Evolutionary conservation across 495 filamentous ascomycete genomes (phyloP).

Genomic region (Ramalina intermedia): DNA sequence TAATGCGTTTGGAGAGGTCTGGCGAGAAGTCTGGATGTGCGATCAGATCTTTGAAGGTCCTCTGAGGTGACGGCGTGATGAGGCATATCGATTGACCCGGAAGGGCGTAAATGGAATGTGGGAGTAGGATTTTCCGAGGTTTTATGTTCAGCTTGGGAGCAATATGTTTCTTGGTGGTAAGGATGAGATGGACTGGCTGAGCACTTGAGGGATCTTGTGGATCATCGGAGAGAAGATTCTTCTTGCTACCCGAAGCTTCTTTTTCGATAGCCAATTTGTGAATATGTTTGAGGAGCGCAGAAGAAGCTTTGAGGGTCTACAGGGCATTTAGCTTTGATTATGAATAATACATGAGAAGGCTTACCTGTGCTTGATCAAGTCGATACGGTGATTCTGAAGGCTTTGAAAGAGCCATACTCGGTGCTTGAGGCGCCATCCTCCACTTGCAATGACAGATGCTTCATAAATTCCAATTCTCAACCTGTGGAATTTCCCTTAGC

Average conservation of each 20-base stretch:
- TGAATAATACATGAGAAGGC: background rate
- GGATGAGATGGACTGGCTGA: slow-evolving; percentile 64
- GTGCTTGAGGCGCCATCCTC: slow-evolving; percentile 24
- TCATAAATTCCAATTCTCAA: background rate
- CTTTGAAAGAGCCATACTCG: slow-evolving; percentile 36
- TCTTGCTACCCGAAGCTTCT: slow-evolving; percentile 43
- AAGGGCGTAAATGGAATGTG: slow-evolving; percentile 54
- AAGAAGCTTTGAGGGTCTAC: slow-evolving; percentile 64
- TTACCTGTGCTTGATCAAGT: slow-evolving; percentile 49
- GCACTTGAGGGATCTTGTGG: slow-evolving; percentile 37
- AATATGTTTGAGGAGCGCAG: slow-evolving; percentile 68
- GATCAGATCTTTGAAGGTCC: slow-evolving; percentile 77
- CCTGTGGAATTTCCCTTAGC: background rate
- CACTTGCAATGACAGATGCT: background rate
- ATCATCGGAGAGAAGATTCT: slow-evolving; percentile 55
- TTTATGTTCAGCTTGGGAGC: slow-evolving; percentile 62
- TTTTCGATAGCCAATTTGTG: slow-evolving; percentile 46
- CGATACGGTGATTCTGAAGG: slow-evolving; percentile 45
- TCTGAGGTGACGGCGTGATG: slow-evolving; percentile 75
- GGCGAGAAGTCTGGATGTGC: slow-evolving; percentile 60
- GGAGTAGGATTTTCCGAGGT: slow-evolving; percentile 51
- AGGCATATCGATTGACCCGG: slow-evolving; percentile 59
- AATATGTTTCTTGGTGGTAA: slow-evolving; percentile 85
- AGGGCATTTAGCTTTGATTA: slow-evolving; percentile 3
- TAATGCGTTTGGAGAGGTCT: slow-evolving; percentile 55